Percentiles rank a stretch among this genome's conserved stretches.
Evolutionary conservation across 208 protist species (phyloP).

Genomic region (Trichomonas gallinae): DNA sequence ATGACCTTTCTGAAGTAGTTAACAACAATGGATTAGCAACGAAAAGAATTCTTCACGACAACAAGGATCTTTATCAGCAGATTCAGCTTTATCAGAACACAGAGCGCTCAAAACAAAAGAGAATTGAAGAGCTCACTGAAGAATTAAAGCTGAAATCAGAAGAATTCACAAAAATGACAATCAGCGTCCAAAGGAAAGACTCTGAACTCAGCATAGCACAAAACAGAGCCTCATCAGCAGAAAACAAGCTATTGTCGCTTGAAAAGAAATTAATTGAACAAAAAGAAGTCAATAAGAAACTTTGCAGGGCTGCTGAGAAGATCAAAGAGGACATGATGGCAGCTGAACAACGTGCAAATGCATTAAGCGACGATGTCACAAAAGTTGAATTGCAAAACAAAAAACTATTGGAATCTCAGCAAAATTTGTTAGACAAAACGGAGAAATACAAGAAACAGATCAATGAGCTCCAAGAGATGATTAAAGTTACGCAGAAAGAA

Average conservation of each 20-base stretch:
- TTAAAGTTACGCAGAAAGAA: background rate
- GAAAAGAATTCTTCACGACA: background rate
- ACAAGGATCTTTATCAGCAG: background rate
- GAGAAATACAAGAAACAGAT: background rate
- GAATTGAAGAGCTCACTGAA: background rate
- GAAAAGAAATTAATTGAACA: background rate
- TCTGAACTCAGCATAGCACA: background rate
- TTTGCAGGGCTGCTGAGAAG: background rate
- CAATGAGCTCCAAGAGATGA: background rate
- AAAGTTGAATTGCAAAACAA: background rate
- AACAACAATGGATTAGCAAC: background rate
- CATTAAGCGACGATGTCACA: background rate
- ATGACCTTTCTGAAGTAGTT: background rate
- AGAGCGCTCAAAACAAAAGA: background rate
- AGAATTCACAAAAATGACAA: background rate
- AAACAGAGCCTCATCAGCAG: background rate
- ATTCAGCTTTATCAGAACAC: background rate
- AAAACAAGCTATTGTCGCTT: background rate
- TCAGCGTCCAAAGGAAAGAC: background rate
- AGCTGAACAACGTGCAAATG: background rate
- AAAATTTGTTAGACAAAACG: background rate
- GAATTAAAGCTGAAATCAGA: background rate
- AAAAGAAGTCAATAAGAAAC: background rate
- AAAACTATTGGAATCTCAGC: background rate
- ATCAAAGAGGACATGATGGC: background rate